Base-by-base conservation (phyloP, 2,329 filamentous ascomycete species). In the Ustulina deusta region DNA sequence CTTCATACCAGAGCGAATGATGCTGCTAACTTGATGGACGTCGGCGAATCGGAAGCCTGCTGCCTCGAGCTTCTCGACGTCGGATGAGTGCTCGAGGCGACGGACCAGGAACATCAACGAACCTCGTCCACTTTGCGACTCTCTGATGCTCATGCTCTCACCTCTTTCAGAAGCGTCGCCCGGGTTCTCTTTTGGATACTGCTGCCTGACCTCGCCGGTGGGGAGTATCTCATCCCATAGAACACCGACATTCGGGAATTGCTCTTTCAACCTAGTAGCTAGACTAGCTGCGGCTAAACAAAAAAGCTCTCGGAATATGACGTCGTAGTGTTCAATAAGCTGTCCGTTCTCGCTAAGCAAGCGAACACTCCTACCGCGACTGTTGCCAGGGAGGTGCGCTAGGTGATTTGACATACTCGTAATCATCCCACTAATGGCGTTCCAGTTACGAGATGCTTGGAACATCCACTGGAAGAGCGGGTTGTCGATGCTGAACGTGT, bases 381-480 rank as follows among this genome's bases (percentile, higher is more conserved):
- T 74, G 55, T 73, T 73, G 56, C 79, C 78, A 6, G 83, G 79
- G 69, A 87, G 75, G 76, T 83, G 71, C 72, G 85, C 81, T n/a
- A 97, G 79, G 72, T 96, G 92, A 44, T 84, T 84, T 61, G 86
- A 86, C 91, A 97, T 97, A 48, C 86, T 87, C 6, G 87, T 87
- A 27, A 97, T 83, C 5, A 96, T 82, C 51, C 89, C 87, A 62
- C 84, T 84, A 29, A 97, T 85, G 46, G 88, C 86, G 7, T 81
- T 77, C 94, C 94, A 97, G 78, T 94, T 91, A 66, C 90, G 86
- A 6, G 92, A 93, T 2, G 93, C 92, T 64, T 92, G 88, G 76
- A 92, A 97, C 74, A 96, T 90, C 94, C 94, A 97, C 57, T 94
- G 89, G 79, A 96, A 97, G 1, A 94, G 88, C 0, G 92, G 88